Evolutionary conservation across 257 asterid species (phyloP).

Genomic region (Eucommia ulmoides): DNA sequence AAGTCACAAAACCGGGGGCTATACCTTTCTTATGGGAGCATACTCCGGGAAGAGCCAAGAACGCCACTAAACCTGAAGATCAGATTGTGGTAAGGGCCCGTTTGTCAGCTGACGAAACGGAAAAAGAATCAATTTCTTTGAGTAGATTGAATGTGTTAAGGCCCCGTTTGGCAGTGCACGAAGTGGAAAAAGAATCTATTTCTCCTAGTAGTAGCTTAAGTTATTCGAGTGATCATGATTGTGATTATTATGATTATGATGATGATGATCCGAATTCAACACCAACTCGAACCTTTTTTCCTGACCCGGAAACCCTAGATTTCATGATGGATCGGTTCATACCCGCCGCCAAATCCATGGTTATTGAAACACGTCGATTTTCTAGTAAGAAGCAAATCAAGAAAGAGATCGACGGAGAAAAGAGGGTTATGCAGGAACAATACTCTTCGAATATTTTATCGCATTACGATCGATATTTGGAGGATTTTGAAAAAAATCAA

Average conservation of each 20-base stretch:
- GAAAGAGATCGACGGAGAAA: slow-evolving; percentile 41
- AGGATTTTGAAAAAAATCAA: slow-evolving; percentile 44
- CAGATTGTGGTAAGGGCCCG: too few species aligned
- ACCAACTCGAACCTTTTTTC: too few species aligned
- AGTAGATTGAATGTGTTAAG: too few species aligned
- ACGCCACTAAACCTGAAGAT: neutral
- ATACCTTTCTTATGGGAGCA: neutral
- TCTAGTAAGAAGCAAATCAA: slow-evolving; percentile 37
- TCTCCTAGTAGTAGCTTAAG: too few species aligned
- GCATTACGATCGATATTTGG: slow-evolving; percentile 19
- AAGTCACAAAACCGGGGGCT: neutral
- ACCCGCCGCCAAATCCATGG: slow-evolving; percentile 87
- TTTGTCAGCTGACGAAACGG: too few species aligned
- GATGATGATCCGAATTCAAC: too few species aligned
- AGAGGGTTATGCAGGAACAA: slow-evolving; percentile 34
- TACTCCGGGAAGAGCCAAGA: neutral
- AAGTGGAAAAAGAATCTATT: too few species aligned
- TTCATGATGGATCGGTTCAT: slow-evolving; percentile 86
- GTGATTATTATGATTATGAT: too few species aligned
- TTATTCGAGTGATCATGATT: too few species aligned
- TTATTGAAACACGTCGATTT: slow-evolving; percentile 53
- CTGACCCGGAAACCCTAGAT: slow-evolving; percentile 57
- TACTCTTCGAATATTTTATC: slow-evolving; percentile 23
- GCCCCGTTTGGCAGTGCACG: too few species aligned
- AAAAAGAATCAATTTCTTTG: too few species aligned